Percentiles rank a stretch among this genome's conserved stretches.
These are phyloP conservation scores for Globisporangium camurandrum DNA, from an alignment of 352 stramenopile genomes.

Conservation along the genomic window DNA sequence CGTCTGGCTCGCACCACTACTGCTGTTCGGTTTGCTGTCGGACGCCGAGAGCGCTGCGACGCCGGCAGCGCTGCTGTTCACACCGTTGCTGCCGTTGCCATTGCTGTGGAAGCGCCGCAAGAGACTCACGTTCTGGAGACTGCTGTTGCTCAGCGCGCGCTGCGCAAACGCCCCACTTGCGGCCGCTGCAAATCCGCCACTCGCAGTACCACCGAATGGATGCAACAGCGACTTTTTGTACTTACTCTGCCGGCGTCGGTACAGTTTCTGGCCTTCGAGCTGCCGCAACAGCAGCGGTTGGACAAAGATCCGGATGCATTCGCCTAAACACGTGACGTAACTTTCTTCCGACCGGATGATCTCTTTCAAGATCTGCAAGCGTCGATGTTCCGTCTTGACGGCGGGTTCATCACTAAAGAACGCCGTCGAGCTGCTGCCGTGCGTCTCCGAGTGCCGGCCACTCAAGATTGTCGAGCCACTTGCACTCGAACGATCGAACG, in stretches of 20 bases:
- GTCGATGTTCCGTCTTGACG: slow-evolving; percentile 54
- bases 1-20: not conserved
- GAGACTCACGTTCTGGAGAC: slow-evolving; percentile 34
- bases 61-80: slow-evolving; percentile 15
- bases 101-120: slow-evolving; percentile 18
- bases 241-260: slow-evolving; percentile 53
- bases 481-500: slow-evolving; percentile 26
- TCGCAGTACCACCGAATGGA: slow-evolving; percentile 34
- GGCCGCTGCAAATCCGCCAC: slow-evolving; percentile 23
- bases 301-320: slow-evolving; percentile 81
- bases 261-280: slow-evolving; percentile 69
- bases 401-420: slow-evolving; percentile 30
- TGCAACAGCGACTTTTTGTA: slow-evolving; percentile 51
- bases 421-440: too few species aligned
- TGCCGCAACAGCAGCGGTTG: slow-evolving; percentile 72
- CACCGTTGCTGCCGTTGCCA: too few species aligned
- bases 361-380: slow-evolving; percentile 75
- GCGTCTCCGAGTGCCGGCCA: slow-evolving; percentile 15
- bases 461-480: slow-evolving; percentile 17
- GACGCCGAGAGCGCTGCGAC: slow-evolving; percentile 8
- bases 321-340: slow-evolving; percentile 74
- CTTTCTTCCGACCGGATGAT: slow-evolving; percentile 79
- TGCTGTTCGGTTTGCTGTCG: slow-evolving; percentile 13
- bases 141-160: slow-evolving; percentile 35
- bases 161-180: slow-evolving; percentile 20